Evolutionary conservation across 805 yeast genomes (phyloP).

Genomic region (Wickerhamiella domercqiae): DNA sequence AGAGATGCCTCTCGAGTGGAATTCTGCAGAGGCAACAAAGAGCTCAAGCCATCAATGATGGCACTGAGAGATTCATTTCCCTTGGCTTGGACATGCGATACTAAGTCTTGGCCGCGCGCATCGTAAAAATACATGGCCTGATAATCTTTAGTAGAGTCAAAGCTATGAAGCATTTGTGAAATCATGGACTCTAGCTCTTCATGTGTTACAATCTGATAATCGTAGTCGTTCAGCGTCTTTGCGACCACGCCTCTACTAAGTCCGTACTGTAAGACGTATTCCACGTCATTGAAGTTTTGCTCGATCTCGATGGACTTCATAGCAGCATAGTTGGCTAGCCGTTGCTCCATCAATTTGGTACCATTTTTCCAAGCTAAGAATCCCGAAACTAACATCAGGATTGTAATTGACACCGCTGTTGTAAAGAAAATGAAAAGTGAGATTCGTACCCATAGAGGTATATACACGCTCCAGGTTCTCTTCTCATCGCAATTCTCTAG

Average conservation of each 20-base stretch:
- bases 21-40: background rate
- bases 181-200: constrained; percentile 4
- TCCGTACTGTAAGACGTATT: constrained; percentile 2
- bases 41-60: too few relatives aligned
- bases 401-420: constrained; percentile 10
- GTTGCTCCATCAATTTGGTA: constrained; percentile 8
- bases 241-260: constrained; percentile 8
- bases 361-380: constrained; percentile 9
- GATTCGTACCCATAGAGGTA: constrained; percentile 15
- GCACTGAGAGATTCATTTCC: background rate
- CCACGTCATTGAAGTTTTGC: constrained; percentile 7
- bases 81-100: background rate
- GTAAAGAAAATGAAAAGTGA: constrained; percentile 12
- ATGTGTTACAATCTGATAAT: constrained; percentile 8
- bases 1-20: background rate
- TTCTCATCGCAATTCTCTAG: too few relatives aligned
- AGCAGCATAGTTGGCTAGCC: constrained; percentile 14
- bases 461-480: constrained; percentile 4
- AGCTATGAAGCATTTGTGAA: constrained; percentile 5
- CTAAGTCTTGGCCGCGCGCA: background rate
- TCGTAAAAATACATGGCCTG: constrained; percentile 12
- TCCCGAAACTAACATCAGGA: constrained; percentile 9
- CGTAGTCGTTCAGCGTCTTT: constrained; percentile 3
- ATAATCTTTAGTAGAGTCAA: constrained; percentile 5
- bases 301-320: constrained; percentile 11